Evolutionary conservation across 2,329 filamentous ascomycete genomes (phyloP).

Genomic region (Exophiala spinifera): DNA sequence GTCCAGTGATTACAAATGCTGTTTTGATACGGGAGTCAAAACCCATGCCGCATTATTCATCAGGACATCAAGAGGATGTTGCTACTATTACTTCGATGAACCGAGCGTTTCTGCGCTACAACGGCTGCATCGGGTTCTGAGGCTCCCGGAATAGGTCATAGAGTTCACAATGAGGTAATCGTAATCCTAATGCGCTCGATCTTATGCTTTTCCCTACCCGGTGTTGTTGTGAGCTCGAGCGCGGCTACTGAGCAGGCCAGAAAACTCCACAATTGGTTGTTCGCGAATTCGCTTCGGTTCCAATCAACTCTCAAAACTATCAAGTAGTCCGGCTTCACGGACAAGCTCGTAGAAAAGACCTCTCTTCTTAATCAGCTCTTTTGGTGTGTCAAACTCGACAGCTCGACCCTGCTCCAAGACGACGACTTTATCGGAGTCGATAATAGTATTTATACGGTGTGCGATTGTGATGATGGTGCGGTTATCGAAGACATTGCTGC

Average conservation of each 20-base stretch:
- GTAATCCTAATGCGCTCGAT: too few relatives aligned
- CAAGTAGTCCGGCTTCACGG: slow-evolving; percentile 77
- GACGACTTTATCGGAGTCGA: slow-evolving; percentile 83
- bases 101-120: too few relatives aligned
- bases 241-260: background rate
- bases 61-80: too few relatives aligned
- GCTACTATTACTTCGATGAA: too few relatives aligned
- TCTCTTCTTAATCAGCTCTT: slow-evolving; percentile 68
- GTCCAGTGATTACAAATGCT: too few relatives aligned
- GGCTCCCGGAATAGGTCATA: too few relatives aligned
- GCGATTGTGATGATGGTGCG: slow-evolving; percentile 98
- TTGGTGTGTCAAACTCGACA: slow-evolving; percentile 86
- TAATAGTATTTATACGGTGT: slow-evolving; percentile 95
- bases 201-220: too few relatives aligned
- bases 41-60: too few relatives aligned
- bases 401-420: slow-evolving; percentile 89
- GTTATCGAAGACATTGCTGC: slow-evolving; percentile 72
- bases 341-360: slow-evolving; percentile 88
- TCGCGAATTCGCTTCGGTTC: slow-evolving; percentile 6
- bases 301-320: slow-evolving; percentile 36
- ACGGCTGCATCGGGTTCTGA: too few relatives aligned
- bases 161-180: too few relatives aligned
- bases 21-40: too few relatives aligned
- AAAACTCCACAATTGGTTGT: background rate
- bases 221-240: too few relatives aligned